Evolutionary conservation across 2,329 filamentous ascomycete genomes (phyloP), one percentile per base, ranked within the genome.

Genomic region (Rutstroemia sydowiana): DNA sequence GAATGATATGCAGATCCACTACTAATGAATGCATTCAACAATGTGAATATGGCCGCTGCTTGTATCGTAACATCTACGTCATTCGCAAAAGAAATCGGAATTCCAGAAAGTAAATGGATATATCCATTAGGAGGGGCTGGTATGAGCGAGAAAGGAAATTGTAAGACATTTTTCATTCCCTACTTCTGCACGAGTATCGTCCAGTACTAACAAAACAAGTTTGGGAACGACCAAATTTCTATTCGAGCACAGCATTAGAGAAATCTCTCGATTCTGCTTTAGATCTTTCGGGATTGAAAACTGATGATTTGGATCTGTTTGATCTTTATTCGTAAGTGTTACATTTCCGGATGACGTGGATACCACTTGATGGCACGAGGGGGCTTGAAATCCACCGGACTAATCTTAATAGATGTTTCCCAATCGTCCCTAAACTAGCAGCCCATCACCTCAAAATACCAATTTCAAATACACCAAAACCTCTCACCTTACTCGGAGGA

Each of bases 21-120:
- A 0, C 66, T 85, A 9, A 85, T 86, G 82, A 87, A 87, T 60
- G 82, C 83, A 0, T 86, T 85, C 67, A 87, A 86, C 57, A 82
- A 74, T 2, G 75, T 87, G 32, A 86, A 87, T 54, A 68, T 86
- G 13, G 76, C 82, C 2, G 78, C 73, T 0, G 79, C 82, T 7
- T 75, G 76, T 52, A 70, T 87, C 14, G 53, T 87, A 3, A 86
- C 82, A 0, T 79, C 79, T 0, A 72, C 71, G 0, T 71, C 77
- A 1, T 70, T 73, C 60, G 83, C 84, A 0, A 66, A 64, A 39
- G 65, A 75, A 40, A 68, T 86, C 1, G 75, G 75, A 0, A 73
- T 86, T 10, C 73, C 78, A 0, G 60, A 74, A 45, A 69, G 71
- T 5, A 74, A 73, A 62, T 85, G 81, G 81, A 75, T 86, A 1